Conservation (phyloP, 169 alveolate genomes). For the Plasmodium gallinaceum region DNA sequence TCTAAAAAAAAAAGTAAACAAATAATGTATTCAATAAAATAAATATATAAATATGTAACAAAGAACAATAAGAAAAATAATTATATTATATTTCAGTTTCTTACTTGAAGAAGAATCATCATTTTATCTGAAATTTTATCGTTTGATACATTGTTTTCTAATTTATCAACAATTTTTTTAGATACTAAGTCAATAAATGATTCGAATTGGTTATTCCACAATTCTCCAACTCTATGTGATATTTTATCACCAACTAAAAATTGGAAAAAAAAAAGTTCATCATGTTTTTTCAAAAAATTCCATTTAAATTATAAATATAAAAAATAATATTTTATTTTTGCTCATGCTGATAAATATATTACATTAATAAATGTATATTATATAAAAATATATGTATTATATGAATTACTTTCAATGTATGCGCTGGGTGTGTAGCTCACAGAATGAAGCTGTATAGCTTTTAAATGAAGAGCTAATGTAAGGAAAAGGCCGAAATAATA, state of each 20-base stretch:
- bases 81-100: background rate
- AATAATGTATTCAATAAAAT: background rate
- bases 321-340: background rate
- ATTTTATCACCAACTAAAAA: constrained; percentile 49
- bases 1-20: constrained; percentile 20
- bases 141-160: constrained; percentile 49
- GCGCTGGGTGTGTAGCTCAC: constrained; percentile 1
- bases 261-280: constrained; percentile 1
- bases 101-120: constrained; percentile 53
- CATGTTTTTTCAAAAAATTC: too few relatives aligned
- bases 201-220: constrained; percentile 59
- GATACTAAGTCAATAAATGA: constrained; percentile 69
- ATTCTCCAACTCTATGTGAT: constrained; percentile 38
- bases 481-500: constrained; percentile 34
- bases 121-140: constrained; percentile 14
- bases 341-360: too few relatives aligned
- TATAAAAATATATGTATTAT: background rate
- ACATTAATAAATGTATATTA: background rate
- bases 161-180: constrained; percentile 59
- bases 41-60: background rate
- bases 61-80: background rate
- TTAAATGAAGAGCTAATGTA: constrained; percentile 30
- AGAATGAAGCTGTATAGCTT: constrained; percentile 51
- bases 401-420: constrained; percentile 56
- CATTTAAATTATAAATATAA: background rate